Base-by-base conservation (phyloP, 805 yeast genomes). In the Myxozyma sirexii region DNA sequence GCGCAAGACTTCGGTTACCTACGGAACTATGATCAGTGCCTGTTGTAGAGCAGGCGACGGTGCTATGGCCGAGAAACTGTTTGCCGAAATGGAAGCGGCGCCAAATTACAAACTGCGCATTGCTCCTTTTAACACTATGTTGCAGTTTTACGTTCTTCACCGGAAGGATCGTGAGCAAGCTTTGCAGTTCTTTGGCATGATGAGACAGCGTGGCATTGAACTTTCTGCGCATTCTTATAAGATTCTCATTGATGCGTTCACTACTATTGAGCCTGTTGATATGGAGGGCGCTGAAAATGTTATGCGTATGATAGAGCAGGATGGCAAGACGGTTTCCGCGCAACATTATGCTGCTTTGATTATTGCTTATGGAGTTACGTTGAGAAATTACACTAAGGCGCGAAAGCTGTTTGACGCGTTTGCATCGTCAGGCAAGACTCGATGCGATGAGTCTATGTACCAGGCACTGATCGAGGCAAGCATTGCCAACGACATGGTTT, bases 151-250 rank as follows among this genome's bases (percentile, higher is more conserved):
- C 60, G 73, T 77, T 12, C 70, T 70, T 44, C 66, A 67, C 21
- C 66, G 67, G 48, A 57, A 66, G 7, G 74, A 76, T 56, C 68
- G 74, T 12, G 63, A 59, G 12, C 62, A 67, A 4, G 79, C 79
- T 1, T 59, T 73, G 39, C 58, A 69, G 4, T 67, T 70, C 37
- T 75, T 72, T 45, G 63, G 63, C 6, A 64, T 68, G 64, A 67
- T 77, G 58, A 56, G 69, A 12, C 43, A 39, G 17, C 41, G 58
- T 6, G 43, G 59, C 4, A 46, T 67, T 5, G 52, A 62, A 37
- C 77, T 77, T 3, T 70, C 77, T 2, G 64, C 77, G 1, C 73
- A 69, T 50, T 74, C 80, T n/a, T 78, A 76, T 67, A 72, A 72
- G 60, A 69, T 78, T 35, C 59, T 76, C 43, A 77, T 77, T 61